Evolutionary conservation across 2,329 filamentous ascomycete species (phyloP).

Genomic region (Paraphaeosphaeria minitans): DNA sequence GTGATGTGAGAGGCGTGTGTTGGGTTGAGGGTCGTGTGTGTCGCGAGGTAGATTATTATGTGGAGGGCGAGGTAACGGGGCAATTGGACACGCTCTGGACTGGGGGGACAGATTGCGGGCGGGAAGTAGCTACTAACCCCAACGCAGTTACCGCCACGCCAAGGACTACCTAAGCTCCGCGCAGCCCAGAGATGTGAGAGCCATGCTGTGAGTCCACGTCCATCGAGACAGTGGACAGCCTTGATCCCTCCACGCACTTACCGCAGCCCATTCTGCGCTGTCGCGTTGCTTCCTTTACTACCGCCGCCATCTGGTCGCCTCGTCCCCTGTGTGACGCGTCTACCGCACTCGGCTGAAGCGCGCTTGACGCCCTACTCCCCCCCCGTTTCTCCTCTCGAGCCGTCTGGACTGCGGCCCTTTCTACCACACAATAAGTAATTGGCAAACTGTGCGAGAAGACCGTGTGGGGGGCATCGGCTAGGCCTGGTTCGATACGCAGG

Average conservation of each 20-base stretch:
- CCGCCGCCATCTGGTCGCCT: neutral
- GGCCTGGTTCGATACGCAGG: constrained; percentile 25
- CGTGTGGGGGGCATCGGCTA: neutral
- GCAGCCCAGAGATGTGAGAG: neutral
- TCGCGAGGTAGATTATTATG: constrained; percentile 1
- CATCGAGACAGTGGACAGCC: neutral
- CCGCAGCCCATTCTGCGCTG: neutral
- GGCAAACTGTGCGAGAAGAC: neutral
- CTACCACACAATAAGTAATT: neutral
- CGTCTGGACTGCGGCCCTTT: neutral
- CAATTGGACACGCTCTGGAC: constrained; percentile 9
- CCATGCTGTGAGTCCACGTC: neutral
- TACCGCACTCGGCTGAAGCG: neutral
- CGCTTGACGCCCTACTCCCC: neutral
- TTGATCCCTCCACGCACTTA: neutral
- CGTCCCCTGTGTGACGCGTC: neutral
- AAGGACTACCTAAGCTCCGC: constrained; percentile 2
- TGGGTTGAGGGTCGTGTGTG: neutral
- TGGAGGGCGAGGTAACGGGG: neutral
- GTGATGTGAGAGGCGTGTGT: constrained; percentile 44
- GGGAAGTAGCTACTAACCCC: neutral
- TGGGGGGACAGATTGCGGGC: constrained; percentile 14
- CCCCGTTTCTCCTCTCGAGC: neutral
- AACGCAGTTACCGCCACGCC: constrained; percentile 5
- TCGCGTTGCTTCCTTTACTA: neutral